Evolutionary conservation across 1,284 basidiomycete species (phyloP), one percentile per base, ranked within the genome.

Genomic region (Ustilago shanxiensis): DNA sequence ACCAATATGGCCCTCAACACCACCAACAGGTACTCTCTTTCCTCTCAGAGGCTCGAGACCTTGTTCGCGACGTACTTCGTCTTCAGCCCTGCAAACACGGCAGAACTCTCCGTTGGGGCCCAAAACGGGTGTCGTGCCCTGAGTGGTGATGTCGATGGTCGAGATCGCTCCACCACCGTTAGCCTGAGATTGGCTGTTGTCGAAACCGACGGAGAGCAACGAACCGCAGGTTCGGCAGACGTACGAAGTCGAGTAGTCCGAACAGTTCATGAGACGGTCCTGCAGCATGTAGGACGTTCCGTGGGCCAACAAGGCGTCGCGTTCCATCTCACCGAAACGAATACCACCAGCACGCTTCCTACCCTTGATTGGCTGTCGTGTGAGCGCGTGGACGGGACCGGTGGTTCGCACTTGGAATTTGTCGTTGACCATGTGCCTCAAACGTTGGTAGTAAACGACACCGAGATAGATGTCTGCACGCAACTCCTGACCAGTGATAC

Each of bases 251-350:
- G 95, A 97, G 87, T 99, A 99, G 88, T 99, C 97, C 45, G 96
- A 99, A 86, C 97, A 99, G 88, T 99, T 99, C 96, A 99, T 99
- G 85, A 99, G 88, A 61, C 97, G 90, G 87, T 99, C 97, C 89
- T 99, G 96, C 26, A 99, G 90, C 51, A 99, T 90, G 91, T 97
- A 99, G 7, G 94, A 95, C 6, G 97, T 98, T 47, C 97, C 97
- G 88, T 99, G 97, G 3, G 97, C 97, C 80, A 99, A 94, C 58
- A 99, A 90, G 16, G 97, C 96, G 86, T 99, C 97, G 66, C 97
- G 93, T 88, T 99, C 97, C 97, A 99, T 99, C 88, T 99, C 97
- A 82, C 97, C 97, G 87, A 99, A 99, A 75, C 97, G 95, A 83
- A 99, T 99, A 87, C 97, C 97, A 85, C 97, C 97, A 44, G 93